Conservation (phyloP, 2,329 filamentous ascomycete genomes). For the Thermochaetoides dissita region DNA sequence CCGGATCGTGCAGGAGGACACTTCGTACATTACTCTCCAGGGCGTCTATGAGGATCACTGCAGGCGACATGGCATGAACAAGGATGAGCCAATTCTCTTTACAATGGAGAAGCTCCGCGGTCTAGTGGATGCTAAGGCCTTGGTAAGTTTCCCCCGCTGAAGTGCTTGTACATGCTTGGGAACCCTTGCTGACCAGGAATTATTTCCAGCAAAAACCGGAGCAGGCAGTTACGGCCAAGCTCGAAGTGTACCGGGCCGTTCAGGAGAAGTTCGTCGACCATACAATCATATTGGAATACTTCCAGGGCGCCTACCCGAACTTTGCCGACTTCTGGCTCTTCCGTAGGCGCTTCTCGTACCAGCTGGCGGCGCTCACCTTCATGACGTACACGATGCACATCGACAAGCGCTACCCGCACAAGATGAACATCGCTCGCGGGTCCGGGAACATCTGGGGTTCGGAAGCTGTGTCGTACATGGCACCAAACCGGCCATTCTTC, state of each 20-base stretch:
- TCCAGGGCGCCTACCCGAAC: constrained; percentile 73
- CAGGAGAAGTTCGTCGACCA: constrained; percentile 86
- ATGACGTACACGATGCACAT: constrained; percentile 99
- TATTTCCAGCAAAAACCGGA: constrained; percentile 46
- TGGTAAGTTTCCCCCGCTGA: constrained; percentile 27
- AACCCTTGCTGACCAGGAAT: not conserved
- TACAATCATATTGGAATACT: constrained; percentile 73
- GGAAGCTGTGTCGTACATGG: constrained; percentile 85
- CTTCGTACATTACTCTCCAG: constrained; percentile 86
- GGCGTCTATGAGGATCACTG: constrained; percentile 95
- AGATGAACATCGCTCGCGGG: constrained; percentile 77
- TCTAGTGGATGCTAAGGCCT: constrained; percentile 53
- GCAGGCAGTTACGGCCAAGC: constrained; percentile 55
- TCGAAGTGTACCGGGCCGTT: constrained; percentile 90
- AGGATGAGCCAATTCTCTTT: constrained; percentile 90
- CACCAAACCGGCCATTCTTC: constrained; percentile 71
- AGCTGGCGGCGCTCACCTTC: constrained; percentile 86
- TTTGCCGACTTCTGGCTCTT: constrained; percentile 97
- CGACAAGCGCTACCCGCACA: constrained; percentile 88
- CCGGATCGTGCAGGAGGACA: constrained; percentile 87
- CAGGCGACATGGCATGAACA: constrained; percentile 69
- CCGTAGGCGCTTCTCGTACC: constrained; percentile 91
- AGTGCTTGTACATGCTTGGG: not conserved
- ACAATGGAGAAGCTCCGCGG: constrained; percentile 87
- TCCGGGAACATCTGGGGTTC: constrained; percentile 94